Evolutionary conservation across 2,329 filamentous ascomycete species (phyloP).

Genomic region (Beauveria sp.): DNA sequence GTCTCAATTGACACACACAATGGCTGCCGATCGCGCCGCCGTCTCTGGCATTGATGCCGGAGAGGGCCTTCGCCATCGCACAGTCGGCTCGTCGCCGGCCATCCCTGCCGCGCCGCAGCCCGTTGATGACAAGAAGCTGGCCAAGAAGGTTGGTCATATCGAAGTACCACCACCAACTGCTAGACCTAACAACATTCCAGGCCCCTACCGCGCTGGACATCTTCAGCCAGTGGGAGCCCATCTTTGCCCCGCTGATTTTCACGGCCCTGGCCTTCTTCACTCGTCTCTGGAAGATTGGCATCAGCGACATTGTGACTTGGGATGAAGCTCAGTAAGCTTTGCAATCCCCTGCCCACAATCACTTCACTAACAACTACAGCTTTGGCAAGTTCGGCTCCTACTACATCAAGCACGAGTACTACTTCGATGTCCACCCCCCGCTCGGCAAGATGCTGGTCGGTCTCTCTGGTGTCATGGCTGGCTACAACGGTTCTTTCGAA

Average conservation of each 20-base stretch:
- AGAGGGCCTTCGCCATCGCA: constrained; percentile 49
- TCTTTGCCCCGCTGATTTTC: constrained; percentile 55
- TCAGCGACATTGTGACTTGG: constrained; percentile 60
- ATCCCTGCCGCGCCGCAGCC: constrained; percentile 32
- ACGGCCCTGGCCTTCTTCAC: constrained; percentile 57
- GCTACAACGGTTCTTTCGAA: constrained; percentile 98
- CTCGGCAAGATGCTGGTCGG: constrained; percentile 98
- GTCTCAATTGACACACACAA: constrained; percentile 20
- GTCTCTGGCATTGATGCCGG: constrained; percentile 53
- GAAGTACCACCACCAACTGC: not conserved
- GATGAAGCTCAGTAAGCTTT: constrained; percentile 54
- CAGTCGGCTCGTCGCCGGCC: constrained; percentile 30
- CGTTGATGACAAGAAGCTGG: constrained; percentile 48
- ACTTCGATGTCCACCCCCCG: constrained; percentile 86
- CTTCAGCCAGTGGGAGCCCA: constrained; percentile 56
- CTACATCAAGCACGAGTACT: constrained; percentile 98
- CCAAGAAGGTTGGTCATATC: constrained; percentile 41
- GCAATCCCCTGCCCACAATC: constrained; percentile 13
- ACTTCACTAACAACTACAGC: constrained; percentile 33
- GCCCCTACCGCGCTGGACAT: constrained; percentile 52
- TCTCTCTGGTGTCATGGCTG: constrained; percentile 88
- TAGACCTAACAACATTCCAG: constrained; percentile 19
- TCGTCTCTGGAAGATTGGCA: constrained; percentile 60
- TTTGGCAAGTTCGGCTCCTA: constrained; percentile 98
- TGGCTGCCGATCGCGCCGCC: constrained; percentile 48